Conservation (phyloP, 176 grass and related monocot species). For the Pontederia crassipes region DNA sequence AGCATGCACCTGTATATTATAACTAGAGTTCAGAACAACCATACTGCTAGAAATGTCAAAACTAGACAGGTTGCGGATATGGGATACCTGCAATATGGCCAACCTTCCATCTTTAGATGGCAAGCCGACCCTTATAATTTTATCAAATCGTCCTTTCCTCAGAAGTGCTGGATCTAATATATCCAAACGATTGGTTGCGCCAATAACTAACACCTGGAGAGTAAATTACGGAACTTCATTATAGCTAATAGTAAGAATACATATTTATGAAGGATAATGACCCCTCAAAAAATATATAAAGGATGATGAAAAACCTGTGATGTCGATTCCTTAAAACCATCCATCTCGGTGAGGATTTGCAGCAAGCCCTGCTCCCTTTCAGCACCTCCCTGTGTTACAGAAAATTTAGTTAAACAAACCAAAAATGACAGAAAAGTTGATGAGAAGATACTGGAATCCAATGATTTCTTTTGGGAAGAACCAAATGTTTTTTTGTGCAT, state of each 20-base stretch:
- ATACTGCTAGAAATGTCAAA: neutral
- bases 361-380: constrained; percentile 34
- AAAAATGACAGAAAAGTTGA: neutral
- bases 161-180: constrained; percentile 34
- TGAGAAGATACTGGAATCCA: neutral
- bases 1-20: constrained; percentile 23
- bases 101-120: constrained; percentile 28
- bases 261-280: neutral
- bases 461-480: neutral
- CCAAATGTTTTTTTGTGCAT: no score
- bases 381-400: constrained; percentile 27
- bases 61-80: neutral
- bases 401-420: neutral
- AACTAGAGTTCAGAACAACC: neutral
- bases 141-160: constrained; percentile 34
- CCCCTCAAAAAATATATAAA: neutral
- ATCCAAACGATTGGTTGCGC: constrained; percentile 33
- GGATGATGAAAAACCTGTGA: constrained; percentile 14
- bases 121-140: constrained; percentile 32
- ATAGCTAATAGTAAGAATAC: neutral
- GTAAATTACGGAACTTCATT: constrained; percentile 8
- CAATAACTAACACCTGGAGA: constrained; percentile 31
- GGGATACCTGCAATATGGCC: constrained; percentile 26
- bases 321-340: constrained; percentile 31
- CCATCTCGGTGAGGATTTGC: constrained; percentile 34